These are phyloP conservation scores for Larix kaempferi DNA, from an alignment of 75 land plant species.

Conservation along the genomic window DNA sequence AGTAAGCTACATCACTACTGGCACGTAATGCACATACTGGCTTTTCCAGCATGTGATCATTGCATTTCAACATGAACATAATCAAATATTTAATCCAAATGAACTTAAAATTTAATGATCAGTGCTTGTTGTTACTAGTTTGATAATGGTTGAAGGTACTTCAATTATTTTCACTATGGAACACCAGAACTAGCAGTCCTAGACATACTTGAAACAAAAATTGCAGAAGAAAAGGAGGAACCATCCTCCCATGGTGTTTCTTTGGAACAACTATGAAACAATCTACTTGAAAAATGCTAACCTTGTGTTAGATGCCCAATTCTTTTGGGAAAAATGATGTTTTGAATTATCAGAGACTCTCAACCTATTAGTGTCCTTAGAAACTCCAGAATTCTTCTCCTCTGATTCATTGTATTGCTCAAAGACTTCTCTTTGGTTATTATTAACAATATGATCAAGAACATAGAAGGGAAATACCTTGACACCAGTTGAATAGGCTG, in stretches of 20 bases:
- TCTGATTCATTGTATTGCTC: too few species aligned
- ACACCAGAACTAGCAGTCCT: background rate
- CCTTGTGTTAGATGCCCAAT: background rate
- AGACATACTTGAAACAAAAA: too few species aligned
- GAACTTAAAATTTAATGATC: too few species aligned
- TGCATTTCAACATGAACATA: too few species aligned
- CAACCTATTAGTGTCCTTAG: background rate
- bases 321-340: background rate
- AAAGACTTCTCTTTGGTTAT: background rate
- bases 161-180: too few species aligned
- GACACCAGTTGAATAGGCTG: too few species aligned
- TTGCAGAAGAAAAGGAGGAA: background rate
- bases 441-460: background rate
- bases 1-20: too few species aligned
- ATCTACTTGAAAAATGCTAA: background rate
- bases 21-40: too few species aligned
- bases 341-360: background rate
- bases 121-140: too few species aligned
- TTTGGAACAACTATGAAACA: background rate
- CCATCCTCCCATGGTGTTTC: background rate
- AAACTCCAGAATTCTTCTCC: background rate
- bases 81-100: too few species aligned
- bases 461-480: background rate
- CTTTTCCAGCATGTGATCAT: too few species aligned
- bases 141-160: too few species aligned